Evolutionary conservation across 345 rosid genomes (phyloP).

Genomic region (Iberis pinnata): DNA sequence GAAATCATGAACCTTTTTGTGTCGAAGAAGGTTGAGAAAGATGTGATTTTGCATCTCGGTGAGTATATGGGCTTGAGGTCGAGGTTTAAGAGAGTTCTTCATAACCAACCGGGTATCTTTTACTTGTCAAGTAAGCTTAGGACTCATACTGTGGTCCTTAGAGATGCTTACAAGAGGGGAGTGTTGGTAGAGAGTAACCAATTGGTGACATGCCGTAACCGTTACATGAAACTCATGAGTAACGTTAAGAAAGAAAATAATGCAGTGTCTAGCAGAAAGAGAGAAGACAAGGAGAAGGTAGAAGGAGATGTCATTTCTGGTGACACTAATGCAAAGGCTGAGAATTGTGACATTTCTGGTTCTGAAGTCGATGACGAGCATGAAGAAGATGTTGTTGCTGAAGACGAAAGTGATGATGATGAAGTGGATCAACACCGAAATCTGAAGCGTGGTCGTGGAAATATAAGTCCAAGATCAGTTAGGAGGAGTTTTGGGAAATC

Average conservation of each 20-base stretch:
- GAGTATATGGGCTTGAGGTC: conserved; percentile 73
- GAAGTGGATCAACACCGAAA: conserved; percentile 19
- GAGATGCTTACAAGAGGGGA: conserved; percentile 73
- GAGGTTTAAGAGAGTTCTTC: conserved; percentile 77
- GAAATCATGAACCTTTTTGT: conserved; percentile 72
- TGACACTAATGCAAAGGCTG: conserved; percentile 38
- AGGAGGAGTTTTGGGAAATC: conserved; percentile 18
- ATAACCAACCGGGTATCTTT: conserved; percentile 65
- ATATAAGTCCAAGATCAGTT: conserved; percentile 20
- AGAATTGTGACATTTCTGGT: conserved; percentile 35
- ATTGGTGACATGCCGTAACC: conserved; percentile 46
- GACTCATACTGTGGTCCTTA: conserved; percentile 67
- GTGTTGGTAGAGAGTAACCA: conserved; percentile 53
- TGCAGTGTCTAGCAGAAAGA: conserved; percentile 30
- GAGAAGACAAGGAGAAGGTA: conserved; percentile 33
- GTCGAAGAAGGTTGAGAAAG: conserved; percentile 65
- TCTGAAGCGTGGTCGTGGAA: conserved; percentile 20
- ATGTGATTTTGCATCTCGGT: conserved; percentile 48
- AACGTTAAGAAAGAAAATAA: conserved; percentile 39
- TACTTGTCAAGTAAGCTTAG: conserved; percentile 64
- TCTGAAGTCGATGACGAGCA: conserved; percentile 30
- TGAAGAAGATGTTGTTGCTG: conserved; percentile 23
- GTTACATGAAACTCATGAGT: conserved; percentile 77
- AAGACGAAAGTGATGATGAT: conserved; percentile 31
- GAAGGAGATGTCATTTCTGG: conserved; percentile 34